Base-by-base conservation (phyloP, 208 protist genomes). In the Acanthamoeba triangularis region DNA sequence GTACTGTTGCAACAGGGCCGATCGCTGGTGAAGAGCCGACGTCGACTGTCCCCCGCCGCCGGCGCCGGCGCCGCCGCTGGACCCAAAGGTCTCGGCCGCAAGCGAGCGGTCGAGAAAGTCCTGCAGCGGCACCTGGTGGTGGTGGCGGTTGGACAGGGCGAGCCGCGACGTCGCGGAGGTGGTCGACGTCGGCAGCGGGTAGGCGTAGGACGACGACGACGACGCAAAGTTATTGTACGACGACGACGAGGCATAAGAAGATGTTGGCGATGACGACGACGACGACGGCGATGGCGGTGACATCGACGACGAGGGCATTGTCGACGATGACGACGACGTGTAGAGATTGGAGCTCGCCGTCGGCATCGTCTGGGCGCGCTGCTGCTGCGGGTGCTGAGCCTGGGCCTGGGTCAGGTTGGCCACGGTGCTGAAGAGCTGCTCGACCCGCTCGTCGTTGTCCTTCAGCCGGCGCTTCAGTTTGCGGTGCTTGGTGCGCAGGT, bases 381-480 rank as follows among this genome's bases (percentile, higher is more conserved):
- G 37, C 37, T 41, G 37, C 37, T 41, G 37, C 37, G 37, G 37
- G 37, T 41, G 37, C 3, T 1, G 37, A 41, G 37, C 37, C 37
- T 13, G 54, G 54, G 5, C 20, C 54, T 72, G 63, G 30, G 63
- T 7, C 41, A 82, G 37, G 74, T 82, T 82, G 74, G 33, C 30
- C 6, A 82, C 74, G 41, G 74, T 82, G 74, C 20, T 25, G 16
- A n/a, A 82, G 37, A 82, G 74, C 74, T 82, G 74, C 13, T 82
- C 74, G 23, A 82, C 37, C 8, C 74, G 74, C 4, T 52, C 74
- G 74, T 82, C 74, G 74, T 28, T 52, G 11, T 82, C 74, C 74
- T 82, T 82, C 1, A 82, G 20, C 74, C 74, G 74, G 6, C 74
- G 74, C 74, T 82, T 82, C 28, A 82, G 10, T 37, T 82, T 82